Conservation (phyloP, 208 protist species). For the Leishmania arabica region DNA sequence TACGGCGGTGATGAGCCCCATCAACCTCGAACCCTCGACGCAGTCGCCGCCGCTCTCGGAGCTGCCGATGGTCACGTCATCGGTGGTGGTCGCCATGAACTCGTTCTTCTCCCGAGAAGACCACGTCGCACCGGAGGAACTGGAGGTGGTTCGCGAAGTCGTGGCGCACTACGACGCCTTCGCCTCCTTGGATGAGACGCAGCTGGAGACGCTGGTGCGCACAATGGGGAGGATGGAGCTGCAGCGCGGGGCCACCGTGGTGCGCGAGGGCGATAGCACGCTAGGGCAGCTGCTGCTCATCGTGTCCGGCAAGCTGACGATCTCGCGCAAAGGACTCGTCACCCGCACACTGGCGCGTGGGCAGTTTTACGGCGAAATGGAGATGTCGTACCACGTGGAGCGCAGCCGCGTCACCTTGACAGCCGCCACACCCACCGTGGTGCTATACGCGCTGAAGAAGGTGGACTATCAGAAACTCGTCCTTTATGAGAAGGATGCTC, state of each 20-base stretch:
- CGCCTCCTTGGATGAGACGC: slow-evolving; percentile 53
- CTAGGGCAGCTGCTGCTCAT: slow-evolving; percentile 57
- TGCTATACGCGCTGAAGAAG: slow-evolving; percentile 58
- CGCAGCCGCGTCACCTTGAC: slow-evolving; percentile 48
- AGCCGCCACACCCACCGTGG: slow-evolving; percentile 31
- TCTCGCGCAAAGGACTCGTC: slow-evolving; percentile 41
- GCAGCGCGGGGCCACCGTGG: slow-evolving; percentile 39
- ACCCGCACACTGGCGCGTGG: slow-evolving; percentile 34
- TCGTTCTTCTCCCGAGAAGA: slow-evolving; percentile 32
- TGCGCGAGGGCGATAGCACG: slow-evolving; percentile 40
- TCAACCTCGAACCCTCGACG: slow-evolving; percentile 1
- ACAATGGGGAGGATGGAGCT: slow-evolving; percentile 49
- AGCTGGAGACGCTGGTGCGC: slow-evolving; percentile 64
- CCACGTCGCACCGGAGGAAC: slow-evolving; percentile 43
- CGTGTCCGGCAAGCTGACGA: slow-evolving; percentile 42
- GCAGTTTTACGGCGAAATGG: slow-evolving; percentile 56
- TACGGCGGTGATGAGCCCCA: background rate
- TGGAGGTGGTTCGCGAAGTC: slow-evolving; percentile 48
- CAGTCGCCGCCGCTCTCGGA: slow-evolving; percentile 18
- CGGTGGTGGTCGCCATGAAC: slow-evolving; percentile 36
- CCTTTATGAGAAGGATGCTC: slow-evolving; percentile 48
- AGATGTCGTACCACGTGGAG: slow-evolving; percentile 48
- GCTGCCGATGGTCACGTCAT: slow-evolving; percentile 16
- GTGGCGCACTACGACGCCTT: slow-evolving; percentile 60
- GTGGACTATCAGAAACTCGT: slow-evolving; percentile 55